A percentile compares a stretch with the other conserved stretches of the same genome.
phyloP scores from a whole-genome alignment of 768 basidiomycete species.

The Amanita pallidorosea region DNA sequence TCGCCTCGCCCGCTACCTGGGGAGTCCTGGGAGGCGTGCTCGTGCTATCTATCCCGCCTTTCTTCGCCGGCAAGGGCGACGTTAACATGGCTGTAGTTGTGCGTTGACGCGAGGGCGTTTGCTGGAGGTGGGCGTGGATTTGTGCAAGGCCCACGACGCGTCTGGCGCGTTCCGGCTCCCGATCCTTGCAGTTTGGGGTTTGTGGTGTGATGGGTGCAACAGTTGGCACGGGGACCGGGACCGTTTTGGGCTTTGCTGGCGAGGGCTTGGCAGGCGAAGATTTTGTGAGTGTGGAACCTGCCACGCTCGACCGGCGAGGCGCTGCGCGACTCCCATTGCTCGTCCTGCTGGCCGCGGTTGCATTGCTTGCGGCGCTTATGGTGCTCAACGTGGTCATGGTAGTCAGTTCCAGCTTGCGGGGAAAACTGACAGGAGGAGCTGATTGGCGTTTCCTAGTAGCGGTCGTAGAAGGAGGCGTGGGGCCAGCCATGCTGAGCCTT shows the following conservation, averaged over 20 bases:
- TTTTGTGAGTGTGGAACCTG: conserved; percentile 13
- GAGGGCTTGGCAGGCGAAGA: neutral
- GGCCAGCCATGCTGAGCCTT: conserved; percentile 19
- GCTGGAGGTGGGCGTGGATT: conserved; percentile 5
- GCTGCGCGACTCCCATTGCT: conserved; percentile 3
- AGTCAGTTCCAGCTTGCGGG: neutral
- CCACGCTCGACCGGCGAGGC: conserved; percentile 8
- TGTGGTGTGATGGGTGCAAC: neutral
- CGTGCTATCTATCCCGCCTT: neutral
- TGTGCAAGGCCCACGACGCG: conserved; percentile 2
- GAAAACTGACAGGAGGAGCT: neutral
- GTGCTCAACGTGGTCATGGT: neutral
- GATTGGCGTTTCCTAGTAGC: neutral
- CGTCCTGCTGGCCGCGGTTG: neutral
- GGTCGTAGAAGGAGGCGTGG: conserved; percentile 20
- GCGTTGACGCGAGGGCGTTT: conserved; percentile 10
- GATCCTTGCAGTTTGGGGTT: neutral
- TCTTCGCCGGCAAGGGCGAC: conserved; percentile 30
- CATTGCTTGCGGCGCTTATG: conserved; percentile 10
- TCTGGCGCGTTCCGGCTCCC: neutral
- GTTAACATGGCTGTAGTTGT: conserved; percentile 15
- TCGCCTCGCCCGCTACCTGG: neutral
- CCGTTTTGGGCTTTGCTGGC: neutral
- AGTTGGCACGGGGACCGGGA: neutral
- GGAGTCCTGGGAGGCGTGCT: neutral